Base-by-base conservation (phyloP, 805 yeast genomes). In the Vanderwaltozyma tropicalis region DNA sequence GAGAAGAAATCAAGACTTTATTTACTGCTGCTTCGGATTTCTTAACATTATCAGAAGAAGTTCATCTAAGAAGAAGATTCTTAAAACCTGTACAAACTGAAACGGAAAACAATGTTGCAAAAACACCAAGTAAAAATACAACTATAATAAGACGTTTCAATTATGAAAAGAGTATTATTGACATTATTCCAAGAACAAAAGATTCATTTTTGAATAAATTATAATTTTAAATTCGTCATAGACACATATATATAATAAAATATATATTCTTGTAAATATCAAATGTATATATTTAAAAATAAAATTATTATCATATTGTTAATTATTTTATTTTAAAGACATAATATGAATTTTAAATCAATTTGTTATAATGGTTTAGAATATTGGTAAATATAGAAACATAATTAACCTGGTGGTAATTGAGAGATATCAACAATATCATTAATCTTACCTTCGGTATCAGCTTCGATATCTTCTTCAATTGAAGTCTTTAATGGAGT, bases 351-450 rank as follows among this genome's bases (percentile, higher is more conserved):
- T 30, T 14, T 14, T n/a, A n/a, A n/a, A n/a, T n/a, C n/a, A n/a
- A n/a, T n/a, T n/a, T n/a, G n/a, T n/a, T n/a, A n/a, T n/a, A 38
- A 11, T 7, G 33, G 13, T 5, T 15, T 22, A 24, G n/a, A 14
- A 16, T 22, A 7, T 19, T 34, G 5, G 16, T n/a, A 14, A 24
- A 17, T 30, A 30, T 20, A 28, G 18, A 26, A 6, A 9, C 27
- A 17, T 2, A 15, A 34, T 55, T 71, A 89, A 73, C 98, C 97
- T 20, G 98, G 98, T 44, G 98, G 98, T 55, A 89, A 72, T 63
- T 80, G 85, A 38, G 89, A 73, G 47, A 80, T 81, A 61, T 89
- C 97, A 43, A 87, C 94, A 48, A 77, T 74, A 39, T 81, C 84
- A 39, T 68, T 62, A 20, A 57, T 54, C 43, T 53, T 48, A 18